Conservation (phyloP, 345 rosid species). For the Gossypium stocksii region DNA sequence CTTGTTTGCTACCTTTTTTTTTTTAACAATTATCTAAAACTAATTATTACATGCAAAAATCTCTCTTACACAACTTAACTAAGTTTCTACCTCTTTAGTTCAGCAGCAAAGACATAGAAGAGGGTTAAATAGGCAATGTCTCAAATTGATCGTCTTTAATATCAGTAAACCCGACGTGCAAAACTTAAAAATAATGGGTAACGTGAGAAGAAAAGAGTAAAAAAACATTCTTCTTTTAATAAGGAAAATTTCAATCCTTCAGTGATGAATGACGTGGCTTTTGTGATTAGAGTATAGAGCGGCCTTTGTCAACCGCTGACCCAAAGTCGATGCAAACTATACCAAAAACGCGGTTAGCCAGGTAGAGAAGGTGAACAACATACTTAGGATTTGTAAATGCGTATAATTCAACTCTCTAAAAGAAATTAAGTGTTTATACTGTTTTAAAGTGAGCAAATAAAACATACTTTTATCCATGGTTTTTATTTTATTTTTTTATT, state of each 20-base stretch:
- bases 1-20: conserved; percentile 36
- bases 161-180: not conserved
- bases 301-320: not conserved
- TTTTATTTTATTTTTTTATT: too few relatives aligned
- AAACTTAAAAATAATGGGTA: not conserved
- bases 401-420: too few relatives aligned
- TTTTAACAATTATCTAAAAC: not conserved
- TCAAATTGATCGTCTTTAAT: not conserved
- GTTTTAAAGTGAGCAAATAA: too few relatives aligned
- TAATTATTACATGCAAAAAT: not conserved
- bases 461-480: too few relatives aligned
- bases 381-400: too few relatives aligned
- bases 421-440: too few relatives aligned
- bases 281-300: not conserved
- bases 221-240: not conserved
- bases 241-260: not conserved
- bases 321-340: not conserved
- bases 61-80: not conserved
- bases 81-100: not conserved
- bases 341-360: not conserved
- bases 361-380: not conserved
- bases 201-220: not conserved
- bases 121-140: not conserved
- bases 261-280: not conserved
- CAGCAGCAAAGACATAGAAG: not conserved